phyloP scores from a whole-genome alignment of 2,329 filamentous ascomycete species.

The Nannizzia gypsea region DNA sequence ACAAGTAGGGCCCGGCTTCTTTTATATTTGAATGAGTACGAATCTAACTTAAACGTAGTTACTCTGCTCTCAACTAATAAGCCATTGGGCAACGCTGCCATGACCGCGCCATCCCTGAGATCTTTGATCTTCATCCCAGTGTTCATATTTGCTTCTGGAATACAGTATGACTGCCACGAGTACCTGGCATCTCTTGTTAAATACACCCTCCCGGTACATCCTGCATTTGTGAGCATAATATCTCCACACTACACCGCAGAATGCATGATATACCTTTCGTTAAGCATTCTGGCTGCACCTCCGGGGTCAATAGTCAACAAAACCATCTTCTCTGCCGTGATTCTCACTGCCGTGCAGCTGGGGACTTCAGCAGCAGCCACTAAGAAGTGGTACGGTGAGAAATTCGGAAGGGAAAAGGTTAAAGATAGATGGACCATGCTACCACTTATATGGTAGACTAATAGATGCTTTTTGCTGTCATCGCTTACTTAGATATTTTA shows the following conservation, averaged over 20 bases:
- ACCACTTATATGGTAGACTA: constrained; percentile 32
- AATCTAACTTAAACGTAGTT: neutral
- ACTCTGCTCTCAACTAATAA: constrained; percentile 9
- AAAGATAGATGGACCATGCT: constrained; percentile 62
- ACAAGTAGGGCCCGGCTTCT: constrained; percentile 42
- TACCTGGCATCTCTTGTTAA: constrained; percentile 61
- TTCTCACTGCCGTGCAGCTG: constrained; percentile 69
- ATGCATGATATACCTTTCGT: constrained; percentile 67
- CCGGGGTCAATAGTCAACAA: constrained; percentile 53
- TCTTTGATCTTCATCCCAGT: constrained; percentile 46
- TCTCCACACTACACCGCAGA: constrained; percentile 91
- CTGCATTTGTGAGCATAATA: constrained; percentile 59
- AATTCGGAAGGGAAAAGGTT: constrained; percentile 58
- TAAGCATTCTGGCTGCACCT: constrained; percentile 65
- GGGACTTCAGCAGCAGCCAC: constrained; percentile 70
- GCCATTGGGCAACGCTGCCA: constrained; percentile 22
- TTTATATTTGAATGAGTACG: neutral
- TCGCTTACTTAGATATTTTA: constrained; percentile 39
- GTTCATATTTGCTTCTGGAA: constrained; percentile 57
- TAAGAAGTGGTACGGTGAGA: constrained; percentile 63
- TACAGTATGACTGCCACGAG: constrained; percentile 64
- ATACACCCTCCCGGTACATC: constrained; percentile 67
- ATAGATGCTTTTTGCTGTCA: neutral
- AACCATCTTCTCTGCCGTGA: constrained; percentile 56
- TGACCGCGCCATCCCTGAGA: constrained; percentile 38